Conservation (phyloP, 305 asterid species). For the Fraxinus baroniana region DNA sequence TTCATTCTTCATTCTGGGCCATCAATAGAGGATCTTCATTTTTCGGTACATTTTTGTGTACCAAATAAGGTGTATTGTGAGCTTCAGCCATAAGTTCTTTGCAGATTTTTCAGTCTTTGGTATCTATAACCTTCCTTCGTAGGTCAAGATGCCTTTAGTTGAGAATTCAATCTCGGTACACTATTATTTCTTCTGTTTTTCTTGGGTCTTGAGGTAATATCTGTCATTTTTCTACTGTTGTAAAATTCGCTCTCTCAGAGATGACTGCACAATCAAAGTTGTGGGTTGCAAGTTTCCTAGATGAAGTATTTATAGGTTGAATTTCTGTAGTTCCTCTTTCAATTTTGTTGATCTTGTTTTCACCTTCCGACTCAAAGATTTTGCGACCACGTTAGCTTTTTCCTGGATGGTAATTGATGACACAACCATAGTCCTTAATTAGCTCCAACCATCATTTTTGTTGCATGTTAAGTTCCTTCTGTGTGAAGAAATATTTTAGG, state of each 20-base stretch:
- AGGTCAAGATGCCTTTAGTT: no score
- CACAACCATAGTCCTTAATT: neutral
- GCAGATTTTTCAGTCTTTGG: neutral
- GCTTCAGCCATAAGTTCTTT: neutral
- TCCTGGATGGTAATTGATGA: neutral
- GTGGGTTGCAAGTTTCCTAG: neutral
- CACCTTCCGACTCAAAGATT: neutral
- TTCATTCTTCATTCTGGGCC: neutral
- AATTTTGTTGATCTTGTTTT: neutral
- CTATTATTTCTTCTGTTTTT: no score
- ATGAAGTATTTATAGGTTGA: neutral
- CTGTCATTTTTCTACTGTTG: neutral
- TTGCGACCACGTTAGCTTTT: neutral
- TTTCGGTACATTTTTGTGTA: neutral
- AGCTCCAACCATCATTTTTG: neutral
- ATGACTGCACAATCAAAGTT: neutral
- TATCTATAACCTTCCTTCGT: neutral
- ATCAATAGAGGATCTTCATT: neutral
- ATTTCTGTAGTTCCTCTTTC: neutral
- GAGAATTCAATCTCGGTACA: neutral
- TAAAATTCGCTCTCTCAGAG: neutral
- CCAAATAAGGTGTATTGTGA: neutral
- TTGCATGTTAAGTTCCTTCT: neutral
- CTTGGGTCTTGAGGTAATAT: neutral
- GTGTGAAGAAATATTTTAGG: neutral